Conservation (phyloP, 2,329 filamentous ascomycete species). For the Xylariaceae sp. region DNA sequence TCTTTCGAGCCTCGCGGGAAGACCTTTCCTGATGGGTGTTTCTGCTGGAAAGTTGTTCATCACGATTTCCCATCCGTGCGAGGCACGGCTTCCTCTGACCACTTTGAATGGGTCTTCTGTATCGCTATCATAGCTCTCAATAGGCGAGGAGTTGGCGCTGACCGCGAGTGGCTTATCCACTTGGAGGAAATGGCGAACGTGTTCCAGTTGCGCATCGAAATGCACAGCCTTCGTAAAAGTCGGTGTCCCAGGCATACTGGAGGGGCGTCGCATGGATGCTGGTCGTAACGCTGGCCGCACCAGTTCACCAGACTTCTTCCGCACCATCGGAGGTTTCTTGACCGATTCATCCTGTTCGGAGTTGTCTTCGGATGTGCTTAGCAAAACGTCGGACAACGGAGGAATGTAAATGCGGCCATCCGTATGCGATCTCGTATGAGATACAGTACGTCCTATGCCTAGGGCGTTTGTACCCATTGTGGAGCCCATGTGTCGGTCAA, state of each 20-base stretch:
- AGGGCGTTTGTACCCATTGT: slow-evolving; percentile 45
- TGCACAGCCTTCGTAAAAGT: slow-evolving; percentile 97
- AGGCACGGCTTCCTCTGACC: slow-evolving; percentile 42
- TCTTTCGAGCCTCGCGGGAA: slow-evolving; percentile 74
- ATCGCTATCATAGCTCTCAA: slow-evolving; percentile 82
- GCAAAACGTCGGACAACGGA: slow-evolving; percentile 45
- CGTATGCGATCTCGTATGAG: slow-evolving; percentile 51
- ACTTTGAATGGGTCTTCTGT: slow-evolving; percentile 78
- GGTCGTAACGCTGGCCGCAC: slow-evolving; percentile 86
- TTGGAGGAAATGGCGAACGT: slow-evolving; percentile 91
- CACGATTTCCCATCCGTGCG: slow-evolving; percentile 82
- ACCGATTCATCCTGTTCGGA: slow-evolving; percentile 50
- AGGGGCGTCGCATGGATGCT: slow-evolving; percentile 73
- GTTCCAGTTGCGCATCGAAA: slow-evolving; percentile 93
- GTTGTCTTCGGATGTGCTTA: slow-evolving; percentile 56
- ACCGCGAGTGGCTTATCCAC: slow-evolving; percentile 93
- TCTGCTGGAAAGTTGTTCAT: slow-evolving; percentile 77
- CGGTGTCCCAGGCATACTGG: slow-evolving; percentile 95
- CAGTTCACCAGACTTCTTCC: slow-evolving; percentile 97
- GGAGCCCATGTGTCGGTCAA: slow-evolving; percentile 37
- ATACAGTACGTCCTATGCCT: slow-evolving; percentile 37
- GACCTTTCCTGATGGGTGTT: slow-evolving; percentile 53
- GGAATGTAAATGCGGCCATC: slow-evolving; percentile 46
- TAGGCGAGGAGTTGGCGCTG: slow-evolving; percentile 87
- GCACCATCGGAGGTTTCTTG: slow-evolving; percentile 82